phyloP scores from a whole-genome alignment of 2,329 filamentous ascomycete species.

The Paraconiothyrium brasiliense region DNA sequence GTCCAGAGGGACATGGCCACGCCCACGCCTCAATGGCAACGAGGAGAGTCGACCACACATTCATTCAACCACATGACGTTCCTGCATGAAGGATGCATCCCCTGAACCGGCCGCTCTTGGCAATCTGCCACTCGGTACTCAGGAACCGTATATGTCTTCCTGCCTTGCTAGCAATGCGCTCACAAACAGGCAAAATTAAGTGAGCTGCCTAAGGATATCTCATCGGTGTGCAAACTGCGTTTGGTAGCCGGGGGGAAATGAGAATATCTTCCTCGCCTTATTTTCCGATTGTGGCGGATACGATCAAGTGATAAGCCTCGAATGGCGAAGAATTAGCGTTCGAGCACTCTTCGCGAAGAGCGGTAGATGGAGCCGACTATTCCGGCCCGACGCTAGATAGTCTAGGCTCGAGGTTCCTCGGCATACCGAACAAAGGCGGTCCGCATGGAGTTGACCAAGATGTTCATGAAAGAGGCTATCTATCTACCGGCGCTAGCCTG shows the following conservation, averaged over 20 bases:
- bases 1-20: not conserved
- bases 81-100: conserved; percentile 6
- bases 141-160: not conserved
- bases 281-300: not conserved
- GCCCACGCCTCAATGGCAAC: not conserved
- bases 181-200: not conserved
- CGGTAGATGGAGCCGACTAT: not conserved
- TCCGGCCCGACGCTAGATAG: conserved; percentile 16
- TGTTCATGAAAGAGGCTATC: not conserved
- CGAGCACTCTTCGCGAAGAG: conserved; percentile 5
- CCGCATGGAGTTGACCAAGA: conserved; percentile 1
- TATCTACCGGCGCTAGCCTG: conserved; percentile 12
- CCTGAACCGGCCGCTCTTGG: not conserved
- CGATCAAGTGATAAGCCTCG: not conserved
- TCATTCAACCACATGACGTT: not conserved
- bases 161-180: not conserved
- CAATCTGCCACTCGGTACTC: not conserved
- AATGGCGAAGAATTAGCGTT: not conserved
- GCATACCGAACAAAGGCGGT: conserved; percentile 11
- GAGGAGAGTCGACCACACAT: not conserved
- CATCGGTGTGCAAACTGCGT: not conserved
- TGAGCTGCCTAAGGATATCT: not conserved
- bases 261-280: not conserved
- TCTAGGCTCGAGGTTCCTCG: conserved; percentile 16
- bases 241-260: not conserved